These are phyloP conservation scores for Saccharomycopsis vini DNA, from an alignment of 805 yeast species.

Conservation along the genomic window DNA sequence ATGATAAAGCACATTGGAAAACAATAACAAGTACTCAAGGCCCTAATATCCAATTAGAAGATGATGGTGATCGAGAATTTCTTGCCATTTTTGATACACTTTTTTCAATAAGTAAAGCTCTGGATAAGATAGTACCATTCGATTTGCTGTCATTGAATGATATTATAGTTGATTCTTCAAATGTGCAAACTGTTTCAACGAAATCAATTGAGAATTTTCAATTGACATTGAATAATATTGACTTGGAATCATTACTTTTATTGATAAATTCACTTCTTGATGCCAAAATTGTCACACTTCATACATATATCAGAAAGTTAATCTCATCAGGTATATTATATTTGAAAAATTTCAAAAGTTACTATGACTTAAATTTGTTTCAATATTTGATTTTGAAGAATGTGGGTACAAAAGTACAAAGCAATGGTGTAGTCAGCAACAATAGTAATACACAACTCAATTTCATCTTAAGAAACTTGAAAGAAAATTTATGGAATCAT, in stretches of 20 bases:
- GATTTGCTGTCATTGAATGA: no score
- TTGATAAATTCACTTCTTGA: slow-evolving; percentile 42
- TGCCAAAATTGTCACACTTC: slow-evolving; percentile 42
- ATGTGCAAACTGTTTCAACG: not conserved
- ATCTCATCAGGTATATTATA: slow-evolving; percentile 84
- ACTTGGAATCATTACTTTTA: slow-evolving; percentile 31
- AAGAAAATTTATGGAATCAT: slow-evolving; percentile 2
- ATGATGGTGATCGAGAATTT: no score
- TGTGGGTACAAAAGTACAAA: slow-evolving; percentile 8
- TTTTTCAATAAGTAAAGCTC: no score
- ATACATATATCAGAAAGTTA: slow-evolving; percentile 66
- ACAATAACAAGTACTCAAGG: not conserved
- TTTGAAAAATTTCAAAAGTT: slow-evolving; percentile 29
- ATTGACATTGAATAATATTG: not conserved
- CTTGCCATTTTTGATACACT: no score
- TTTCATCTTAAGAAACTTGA: slow-evolving; percentile 43
- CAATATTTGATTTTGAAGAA: slow-evolving; percentile 19
- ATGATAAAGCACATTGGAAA: not conserved
- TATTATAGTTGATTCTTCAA: no score
- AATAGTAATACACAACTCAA: slow-evolving; percentile 45
- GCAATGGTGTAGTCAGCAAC: slow-evolving; percentile 2
- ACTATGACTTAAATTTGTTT: slow-evolving; percentile 28
- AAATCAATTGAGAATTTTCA: not conserved
- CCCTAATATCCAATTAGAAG: no score
- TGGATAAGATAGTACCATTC: no score